Percentiles rank a stretch among this genome's conserved stretches.
These are phyloP conservation scores for Alternaria ethzedia DNA, from an alignment of 2,329 filamentous ascomycete genomes.

Conservation along the genomic window DNA sequence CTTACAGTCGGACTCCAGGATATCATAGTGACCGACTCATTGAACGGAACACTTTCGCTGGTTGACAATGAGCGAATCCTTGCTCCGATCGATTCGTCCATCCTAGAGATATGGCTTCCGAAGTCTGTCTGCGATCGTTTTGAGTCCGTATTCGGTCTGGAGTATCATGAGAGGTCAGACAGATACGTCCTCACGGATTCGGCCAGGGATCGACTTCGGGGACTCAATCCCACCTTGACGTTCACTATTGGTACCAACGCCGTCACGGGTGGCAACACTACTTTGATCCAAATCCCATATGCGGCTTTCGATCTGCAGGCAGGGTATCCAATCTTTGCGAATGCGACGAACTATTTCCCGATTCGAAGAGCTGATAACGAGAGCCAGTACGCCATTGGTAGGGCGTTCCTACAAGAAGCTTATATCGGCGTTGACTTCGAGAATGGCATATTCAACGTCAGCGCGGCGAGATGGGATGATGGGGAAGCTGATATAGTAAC, in stretches of 20 bases:
- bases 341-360: slow-evolving; percentile 71
- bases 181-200: not conserved
- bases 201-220: not conserved
- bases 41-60: not conserved
- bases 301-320: slow-evolving; percentile 53
- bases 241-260: not conserved
- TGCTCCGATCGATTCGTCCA: not conserved
- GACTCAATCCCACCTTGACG: not conserved
- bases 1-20: not conserved
- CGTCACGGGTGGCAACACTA: not conserved
- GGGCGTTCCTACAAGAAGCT: slow-evolving; percentile 71
- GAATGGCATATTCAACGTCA: slow-evolving; percentile 40
- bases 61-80: not conserved
- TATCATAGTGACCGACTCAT: not conserved
- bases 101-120: not conserved
- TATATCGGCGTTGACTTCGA: slow-evolving; percentile 55
- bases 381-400: slow-evolving; percentile 65
- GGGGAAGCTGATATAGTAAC: not conserved
- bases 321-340: slow-evolving; percentile 61
- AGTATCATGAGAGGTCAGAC: not conserved
- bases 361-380: slow-evolving; percentile 62
- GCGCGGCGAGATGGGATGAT: not conserved
- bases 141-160: not conserved
- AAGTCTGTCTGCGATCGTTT: slow-evolving; percentile 1
- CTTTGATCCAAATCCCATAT: slow-evolving; percentile 51